phyloP scores from a whole-genome alignment of 78 protist species.

The Dictyostelium capitatum region DNA sequence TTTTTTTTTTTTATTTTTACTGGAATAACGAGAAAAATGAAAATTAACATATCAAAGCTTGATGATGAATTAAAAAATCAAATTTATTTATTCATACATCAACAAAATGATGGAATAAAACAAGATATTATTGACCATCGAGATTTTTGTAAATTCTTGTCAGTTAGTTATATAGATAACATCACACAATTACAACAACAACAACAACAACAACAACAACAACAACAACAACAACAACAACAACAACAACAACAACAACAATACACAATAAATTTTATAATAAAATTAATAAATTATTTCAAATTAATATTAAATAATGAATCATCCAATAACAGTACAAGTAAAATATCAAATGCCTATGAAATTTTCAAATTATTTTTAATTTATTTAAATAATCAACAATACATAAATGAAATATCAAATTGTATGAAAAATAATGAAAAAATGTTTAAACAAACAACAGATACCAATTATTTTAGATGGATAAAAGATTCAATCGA shows the following conservation, averaged over 20 bases:
- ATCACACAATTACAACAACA: neutral
- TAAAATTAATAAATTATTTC: neutral
- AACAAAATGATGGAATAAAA: neutral
- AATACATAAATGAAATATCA: neutral
- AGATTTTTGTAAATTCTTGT: slow-evolving; percentile 16
- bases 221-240: neutral
- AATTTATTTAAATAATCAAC: slow-evolving; percentile 12
- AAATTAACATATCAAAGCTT: neutral
- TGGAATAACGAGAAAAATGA: neutral
- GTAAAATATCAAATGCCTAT: neutral
- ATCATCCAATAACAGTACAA: neutral
- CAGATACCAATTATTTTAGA: neutral
- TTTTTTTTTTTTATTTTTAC: no score
- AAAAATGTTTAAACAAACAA: neutral
- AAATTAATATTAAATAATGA: neutral
- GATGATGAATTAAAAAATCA: neutral
- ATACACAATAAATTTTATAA: neutral
- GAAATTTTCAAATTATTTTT: slow-evolving; percentile 10
- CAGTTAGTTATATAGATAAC: neutral
- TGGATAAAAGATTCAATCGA: slow-evolving; percentile 12
- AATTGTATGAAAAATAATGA: neutral
- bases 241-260: neutral
- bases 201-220: neutral
- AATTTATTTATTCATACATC: neutral
- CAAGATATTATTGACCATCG: neutral